phyloP scores from a whole-genome alignment of 352 stramenopile genomes.

The Pilasporangium apinafurcum region DNA sequence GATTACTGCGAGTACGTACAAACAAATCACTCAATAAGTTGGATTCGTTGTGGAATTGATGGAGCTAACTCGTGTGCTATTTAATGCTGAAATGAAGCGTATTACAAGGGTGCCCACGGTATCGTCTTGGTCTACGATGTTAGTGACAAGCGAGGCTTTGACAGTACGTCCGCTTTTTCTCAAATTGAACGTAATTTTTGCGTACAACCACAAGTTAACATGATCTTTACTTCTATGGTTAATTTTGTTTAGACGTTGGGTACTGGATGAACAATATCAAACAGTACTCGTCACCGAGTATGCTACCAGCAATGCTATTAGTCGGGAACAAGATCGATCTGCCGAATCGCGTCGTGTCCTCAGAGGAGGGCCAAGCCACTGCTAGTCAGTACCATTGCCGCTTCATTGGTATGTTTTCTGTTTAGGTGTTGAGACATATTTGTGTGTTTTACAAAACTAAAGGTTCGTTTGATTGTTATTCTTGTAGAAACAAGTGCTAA shows the following conservation, averaged over 20 bases:
- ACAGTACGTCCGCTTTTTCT: slow-evolving; percentile 57
- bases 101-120: slow-evolving; percentile 92
- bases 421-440: neutral
- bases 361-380: slow-evolving; percentile 71
- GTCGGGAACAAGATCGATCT: slow-evolving; percentile 93
- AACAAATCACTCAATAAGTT: neutral
- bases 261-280: slow-evolving; percentile 97
- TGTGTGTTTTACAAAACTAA: neutral
- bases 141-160: slow-evolving; percentile 87
- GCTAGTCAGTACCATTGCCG: slow-evolving; percentile 81
- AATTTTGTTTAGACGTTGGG: slow-evolving; percentile 66
- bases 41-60: too few relatives aligned
- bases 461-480: neutral
- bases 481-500: slow-evolving; percentile 85
- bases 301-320: slow-evolving; percentile 77
- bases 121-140: slow-evolving; percentile 94
- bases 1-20: slow-evolving; percentile 88
- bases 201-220: slow-evolving; percentile 5
- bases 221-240: slow-evolving; percentile 9
- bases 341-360: slow-evolving; percentile 69
- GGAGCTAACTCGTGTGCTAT: too few relatives aligned
- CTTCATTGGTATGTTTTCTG: slow-evolving; percentile 65
- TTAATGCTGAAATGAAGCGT: slow-evolving; percentile 32
- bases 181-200: neutral
- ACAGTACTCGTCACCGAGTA: slow-evolving; percentile 70